phyloP scores from a whole-genome alignment of 148 eudicot species.

The Arctostaphylos glauca region DNA sequence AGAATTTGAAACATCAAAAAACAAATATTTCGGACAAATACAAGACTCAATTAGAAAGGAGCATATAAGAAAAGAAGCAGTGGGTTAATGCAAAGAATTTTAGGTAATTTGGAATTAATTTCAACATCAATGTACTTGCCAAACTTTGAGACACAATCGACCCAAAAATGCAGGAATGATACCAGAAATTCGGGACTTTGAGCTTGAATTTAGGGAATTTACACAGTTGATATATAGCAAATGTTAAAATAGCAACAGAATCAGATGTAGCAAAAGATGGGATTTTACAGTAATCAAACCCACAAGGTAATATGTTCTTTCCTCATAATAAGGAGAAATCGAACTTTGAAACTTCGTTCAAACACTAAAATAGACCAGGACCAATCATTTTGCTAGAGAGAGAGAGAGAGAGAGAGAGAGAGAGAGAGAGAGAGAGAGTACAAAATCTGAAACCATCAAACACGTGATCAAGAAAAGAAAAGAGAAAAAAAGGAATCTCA shows the following conservation, averaged over 20 bases:
- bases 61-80: not conserved
- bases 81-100: not conserved
- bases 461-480: not conserved
- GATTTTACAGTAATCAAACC: not conserved
- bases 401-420: not conserved
- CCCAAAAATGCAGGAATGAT: conserved; percentile 1
- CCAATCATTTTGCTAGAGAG: not conserved
- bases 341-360: conserved; percentile 1
- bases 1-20: not conserved
- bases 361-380: not conserved
- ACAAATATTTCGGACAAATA: not conserved
- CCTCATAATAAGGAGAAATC: not conserved
- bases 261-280: not conserved
- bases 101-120: not conserved
- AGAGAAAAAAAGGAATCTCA: not conserved
- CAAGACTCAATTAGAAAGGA: not conserved
- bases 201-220: conserved; percentile 2
- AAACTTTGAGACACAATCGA: not conserved
- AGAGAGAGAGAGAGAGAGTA: conserved; percentile 10
- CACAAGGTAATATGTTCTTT: not conserved
- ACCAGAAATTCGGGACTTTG: not conserved
- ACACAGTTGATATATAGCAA: not conserved
- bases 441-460: not conserved
- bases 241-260: not conserved
- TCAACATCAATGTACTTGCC: not conserved